Conservation (phyloP, 495 filamentous ascomycete species). For the Talaromyces thailandensis region DNA sequence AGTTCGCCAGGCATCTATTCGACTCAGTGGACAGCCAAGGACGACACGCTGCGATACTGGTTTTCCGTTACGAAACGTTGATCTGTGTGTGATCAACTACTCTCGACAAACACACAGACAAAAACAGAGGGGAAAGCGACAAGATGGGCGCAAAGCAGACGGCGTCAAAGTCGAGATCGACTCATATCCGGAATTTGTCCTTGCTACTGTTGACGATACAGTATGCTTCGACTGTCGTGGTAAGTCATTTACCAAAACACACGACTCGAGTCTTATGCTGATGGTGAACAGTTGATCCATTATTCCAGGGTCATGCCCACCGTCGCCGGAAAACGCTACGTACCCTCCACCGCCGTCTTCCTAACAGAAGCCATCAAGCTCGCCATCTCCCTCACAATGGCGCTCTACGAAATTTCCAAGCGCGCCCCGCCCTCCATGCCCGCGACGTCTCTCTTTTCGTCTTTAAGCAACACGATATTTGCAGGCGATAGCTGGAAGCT, state of each 20-base stretch:
- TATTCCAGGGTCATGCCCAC: constrained; percentile 89
- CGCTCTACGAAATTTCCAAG: constrained; percentile 76
- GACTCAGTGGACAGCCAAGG: too few relatives aligned
- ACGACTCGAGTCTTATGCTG: neutral
- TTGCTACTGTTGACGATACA: constrained; percentile 25
- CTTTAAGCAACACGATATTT: constrained; percentile 74
- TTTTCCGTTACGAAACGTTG: neutral
- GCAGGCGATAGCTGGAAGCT: constrained; percentile 95
- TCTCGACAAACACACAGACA: neutral
- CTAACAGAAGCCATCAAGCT: constrained; percentile 91
- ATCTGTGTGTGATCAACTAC: neutral
- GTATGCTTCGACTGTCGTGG: constrained; percentile 32
- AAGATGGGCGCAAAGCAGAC: neutral
- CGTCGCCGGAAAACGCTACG: constrained; percentile 73
- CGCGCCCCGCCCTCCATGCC: constrained; percentile 67
- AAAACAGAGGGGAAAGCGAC: neutral
- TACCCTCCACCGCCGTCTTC: constrained; percentile 89
- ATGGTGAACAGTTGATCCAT: constrained; percentile 59
- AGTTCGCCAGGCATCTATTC: neutral
- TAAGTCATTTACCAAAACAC: constrained; percentile 15
- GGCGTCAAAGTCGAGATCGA: neutral
- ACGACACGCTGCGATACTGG: neutral
- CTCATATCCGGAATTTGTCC: neutral
- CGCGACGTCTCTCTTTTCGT: constrained; percentile 66
- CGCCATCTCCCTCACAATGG: constrained; percentile 72